These are phyloP conservation scores for Akanthomyces uredinophilus DNA, from an alignment of 2,329 filamentous ascomycete species.

Conservation along the genomic window DNA sequence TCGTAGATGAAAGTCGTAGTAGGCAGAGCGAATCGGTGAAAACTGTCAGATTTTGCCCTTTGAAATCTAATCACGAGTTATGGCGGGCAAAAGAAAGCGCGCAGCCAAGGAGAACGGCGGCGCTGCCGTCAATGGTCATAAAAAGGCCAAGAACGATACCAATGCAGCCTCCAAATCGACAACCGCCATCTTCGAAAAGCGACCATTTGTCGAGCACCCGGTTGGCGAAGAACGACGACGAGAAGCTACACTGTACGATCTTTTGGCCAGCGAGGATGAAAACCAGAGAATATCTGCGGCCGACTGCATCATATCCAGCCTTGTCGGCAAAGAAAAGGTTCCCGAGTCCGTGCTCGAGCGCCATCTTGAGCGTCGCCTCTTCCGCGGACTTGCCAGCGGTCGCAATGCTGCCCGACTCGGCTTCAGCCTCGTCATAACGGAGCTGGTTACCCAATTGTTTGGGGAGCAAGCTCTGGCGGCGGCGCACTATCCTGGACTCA, in stretches of 20 bases:
- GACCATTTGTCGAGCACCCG: conserved; percentile 47
- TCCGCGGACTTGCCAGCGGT: conserved; percentile 83
- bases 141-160: conserved; percentile 29
- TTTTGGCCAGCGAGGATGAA: conserved; percentile 55
- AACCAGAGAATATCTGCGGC: conserved; percentile 54
- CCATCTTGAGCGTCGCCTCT: conserved; percentile 63
- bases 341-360: conserved; percentile 49
- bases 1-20: conserved; percentile 4
- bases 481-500: conserved; percentile 46
- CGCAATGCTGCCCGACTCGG: conserved; percentile 84
- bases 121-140: conserved; percentile 22
- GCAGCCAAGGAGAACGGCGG: conserved; percentile 23
- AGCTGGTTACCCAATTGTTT: conserved; percentile 69
- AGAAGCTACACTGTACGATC: conserved; percentile 56
- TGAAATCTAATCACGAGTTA: conserved; percentile 14
- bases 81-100: conserved; percentile 34
- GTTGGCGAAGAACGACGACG: conserved; percentile 50
- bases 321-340: conserved; percentile 46
- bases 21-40: conserved; percentile 14
- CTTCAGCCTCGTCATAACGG: conserved; percentile 83
- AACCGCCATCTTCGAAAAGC: conserved; percentile 27
- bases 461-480: conserved; percentile 41
- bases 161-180: conserved; percentile 18
- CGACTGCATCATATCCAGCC: conserved; percentile 51
- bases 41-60: conserved; percentile 20